Evolutionary conservation across 768 basidiomycete genomes (phyloP).

Genomic region (Amanita pallidorosea): DNA sequence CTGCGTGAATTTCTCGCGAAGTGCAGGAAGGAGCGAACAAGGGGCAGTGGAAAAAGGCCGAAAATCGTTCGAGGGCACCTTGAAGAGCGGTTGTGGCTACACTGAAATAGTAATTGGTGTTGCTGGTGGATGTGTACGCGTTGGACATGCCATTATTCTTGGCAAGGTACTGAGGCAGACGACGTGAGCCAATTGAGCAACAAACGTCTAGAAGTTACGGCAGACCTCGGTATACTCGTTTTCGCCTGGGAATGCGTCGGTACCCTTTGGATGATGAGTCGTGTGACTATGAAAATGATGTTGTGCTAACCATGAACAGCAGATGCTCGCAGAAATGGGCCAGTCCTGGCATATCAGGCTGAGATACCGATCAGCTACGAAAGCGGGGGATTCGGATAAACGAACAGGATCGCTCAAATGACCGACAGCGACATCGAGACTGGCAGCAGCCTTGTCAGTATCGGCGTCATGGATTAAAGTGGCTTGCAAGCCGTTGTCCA

Average conservation of each 20-base stretch:
- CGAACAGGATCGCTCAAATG: slow-evolving; percentile 88
- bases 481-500: slow-evolving; percentile 87
- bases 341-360: slow-evolving; percentile 86
- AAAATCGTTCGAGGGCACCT: slow-evolving; percentile 66
- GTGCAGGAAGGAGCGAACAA: slow-evolving; percentile 82
- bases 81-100: slow-evolving; percentile 53
- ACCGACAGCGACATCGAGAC: slow-evolving; percentile 89
- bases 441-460: slow-evolving; percentile 91
- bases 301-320: slow-evolving; percentile 77
- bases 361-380: slow-evolving; percentile 6
- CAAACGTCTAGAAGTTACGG: background rate
- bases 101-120: slow-evolving; percentile 84
- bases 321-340: slow-evolving; percentile 97
- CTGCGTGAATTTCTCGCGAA: slow-evolving; percentile 84
- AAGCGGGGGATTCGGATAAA: slow-evolving; percentile 6
- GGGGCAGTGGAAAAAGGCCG: slow-evolving; percentile 89
- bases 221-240: slow-evolving; percentile 87
- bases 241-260: slow-evolving; percentile 76
- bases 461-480: slow-evolving; percentile 74
- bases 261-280: slow-evolving; percentile 39
- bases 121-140: slow-evolving; percentile 85
- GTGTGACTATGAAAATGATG: background rate
- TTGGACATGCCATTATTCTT: slow-evolving; percentile 83
- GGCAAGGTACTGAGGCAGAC: slow-evolving; percentile 45
- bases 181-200: slow-evolving; percentile 5